A percentile compares a stretch with the other conserved stretches of the same genome.
phyloP scores from a whole-genome alignment of 768 basidiomycete genomes.

The Agrocybe pediades region DNA sequence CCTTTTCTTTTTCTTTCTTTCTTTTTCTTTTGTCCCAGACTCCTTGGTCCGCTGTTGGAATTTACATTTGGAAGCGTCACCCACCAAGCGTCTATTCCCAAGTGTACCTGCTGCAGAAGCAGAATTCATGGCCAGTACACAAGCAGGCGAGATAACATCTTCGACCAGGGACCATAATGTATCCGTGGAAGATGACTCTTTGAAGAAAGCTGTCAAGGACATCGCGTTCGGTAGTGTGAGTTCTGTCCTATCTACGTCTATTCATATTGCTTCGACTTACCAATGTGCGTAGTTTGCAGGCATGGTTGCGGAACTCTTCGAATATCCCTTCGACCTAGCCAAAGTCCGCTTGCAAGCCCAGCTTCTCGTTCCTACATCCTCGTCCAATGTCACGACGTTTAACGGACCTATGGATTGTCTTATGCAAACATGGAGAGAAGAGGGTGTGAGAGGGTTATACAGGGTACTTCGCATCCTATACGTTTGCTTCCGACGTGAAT shows the following conservation, averaged over 20 bases:
- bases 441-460: conserved; percentile 86
- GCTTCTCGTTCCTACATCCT: conserved; percentile 57
- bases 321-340: conserved; percentile 94
- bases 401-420: conserved; percentile 89
- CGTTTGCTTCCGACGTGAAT: neutral
- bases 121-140: conserved; percentile 11
- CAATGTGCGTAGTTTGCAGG: conserved; percentile 73
- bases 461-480: conserved; percentile 53
- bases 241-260: conserved; percentile 9
- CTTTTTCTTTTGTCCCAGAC: no score
- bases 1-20: no score
- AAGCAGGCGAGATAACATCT: conserved; percentile 16
- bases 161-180: conserved; percentile 10
- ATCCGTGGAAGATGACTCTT: conserved; percentile 10
- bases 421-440: conserved; percentile 73
- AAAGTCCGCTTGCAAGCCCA: conserved; percentile 95
- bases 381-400: conserved; percentile 57
- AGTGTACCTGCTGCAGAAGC: neutral
- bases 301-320: conserved; percentile 80
- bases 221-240: conserved; percentile 61
- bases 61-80: no score
- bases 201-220: conserved; percentile 42
- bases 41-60: no score
- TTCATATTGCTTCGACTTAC: neutral
- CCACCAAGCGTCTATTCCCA: no score